These are phyloP conservation scores for Scenedesmus sp. DNA, from an alignment of 163 green algal genomes.

Conservation along the genomic window DNA sequence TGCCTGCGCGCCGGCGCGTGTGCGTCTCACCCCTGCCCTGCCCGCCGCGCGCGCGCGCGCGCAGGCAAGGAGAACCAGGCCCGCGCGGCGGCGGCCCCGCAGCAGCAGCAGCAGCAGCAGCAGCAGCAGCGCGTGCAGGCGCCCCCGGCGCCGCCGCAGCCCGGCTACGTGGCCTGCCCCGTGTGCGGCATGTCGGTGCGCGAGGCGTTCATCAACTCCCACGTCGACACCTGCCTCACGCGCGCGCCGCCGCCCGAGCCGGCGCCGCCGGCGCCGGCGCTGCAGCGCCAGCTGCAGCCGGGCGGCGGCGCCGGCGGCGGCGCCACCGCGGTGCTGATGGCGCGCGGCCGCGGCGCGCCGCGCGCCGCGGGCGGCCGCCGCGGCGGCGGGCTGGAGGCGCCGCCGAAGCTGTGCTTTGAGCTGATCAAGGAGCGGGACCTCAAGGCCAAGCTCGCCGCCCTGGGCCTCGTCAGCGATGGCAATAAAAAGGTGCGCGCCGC, in stretches of 20 bases:
- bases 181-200: constrained; percentile 31
- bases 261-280: not conserved
- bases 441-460: constrained; percentile 19
- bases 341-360: not conserved
- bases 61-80: constrained; percentile 33
- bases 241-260: not conserved
- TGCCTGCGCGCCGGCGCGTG: not conserved
- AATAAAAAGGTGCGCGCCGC: constrained; percentile 21
- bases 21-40: not conserved
- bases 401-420: constrained; percentile 44
- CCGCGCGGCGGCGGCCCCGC: not conserved
- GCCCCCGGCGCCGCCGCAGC: not conserved
- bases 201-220: constrained; percentile 28
- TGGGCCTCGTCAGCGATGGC: constrained; percentile 29
- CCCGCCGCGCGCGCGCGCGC: not conserved
- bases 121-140: constrained; percentile 3
- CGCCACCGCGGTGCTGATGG: not conserved
- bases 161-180: constrained; percentile 38
- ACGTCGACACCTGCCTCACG: constrained; percentile 38
- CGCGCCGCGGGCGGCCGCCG: not conserved
- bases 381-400: constrained; percentile 16
- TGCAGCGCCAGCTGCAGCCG: not conserved
- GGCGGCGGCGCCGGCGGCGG: not conserved
- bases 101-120: constrained; percentile 1
- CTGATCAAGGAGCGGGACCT: constrained; percentile 37